These are phyloP conservation scores for Candida germanica DNA, from an alignment of 805 yeast genomes.

Conservation along the genomic window DNA sequence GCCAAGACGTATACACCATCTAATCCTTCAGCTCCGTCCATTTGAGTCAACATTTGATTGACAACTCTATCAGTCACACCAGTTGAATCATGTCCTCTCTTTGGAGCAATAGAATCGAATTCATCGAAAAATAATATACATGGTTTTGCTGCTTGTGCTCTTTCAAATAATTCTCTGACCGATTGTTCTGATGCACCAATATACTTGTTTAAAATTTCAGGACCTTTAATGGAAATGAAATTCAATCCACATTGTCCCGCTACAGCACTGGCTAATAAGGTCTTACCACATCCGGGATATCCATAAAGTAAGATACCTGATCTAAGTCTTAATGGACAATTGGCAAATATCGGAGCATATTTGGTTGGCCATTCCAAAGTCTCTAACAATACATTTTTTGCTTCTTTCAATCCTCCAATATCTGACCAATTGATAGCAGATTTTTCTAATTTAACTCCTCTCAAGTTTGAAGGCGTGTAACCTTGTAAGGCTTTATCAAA, in stretches of 20 bases:
- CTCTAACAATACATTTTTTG: conserved; percentile 73
- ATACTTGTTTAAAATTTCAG: conserved; percentile 90
- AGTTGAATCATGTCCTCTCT: conserved; percentile 95
- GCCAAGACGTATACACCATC: conserved; percentile 97
- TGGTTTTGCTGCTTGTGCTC: conserved; percentile 94
- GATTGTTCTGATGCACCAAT: conserved; percentile 97
- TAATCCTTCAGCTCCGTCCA: conserved; percentile 98
- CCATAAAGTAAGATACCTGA: conserved; percentile 92
- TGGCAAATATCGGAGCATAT: conserved; percentile 90
- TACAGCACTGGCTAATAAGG: conserved; percentile 87
- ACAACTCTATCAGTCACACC: conserved; percentile 98
- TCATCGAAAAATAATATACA: conserved; percentile 92
- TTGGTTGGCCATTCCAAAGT: conserved; percentile 97
- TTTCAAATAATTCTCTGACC: conserved; percentile 86
- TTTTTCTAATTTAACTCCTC: conserved; percentile 85
- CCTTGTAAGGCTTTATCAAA: conserved; percentile 60
- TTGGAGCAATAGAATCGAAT: conserved; percentile 95
- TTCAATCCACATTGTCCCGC: conserved; percentile 93
- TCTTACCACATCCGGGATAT: conserved; percentile 97
- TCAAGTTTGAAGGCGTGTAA: conserved; percentile 74
- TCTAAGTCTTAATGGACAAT: conserved; percentile 80
- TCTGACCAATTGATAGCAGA: conserved; percentile 76
- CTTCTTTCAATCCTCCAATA: conserved; percentile 82
- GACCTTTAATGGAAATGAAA: conserved; percentile 92
- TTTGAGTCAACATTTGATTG: conserved; percentile 92